Base-by-base conservation (phyloP, 371 early-diverging fungal species). In the Rhizopus arrhizus region DNA sequence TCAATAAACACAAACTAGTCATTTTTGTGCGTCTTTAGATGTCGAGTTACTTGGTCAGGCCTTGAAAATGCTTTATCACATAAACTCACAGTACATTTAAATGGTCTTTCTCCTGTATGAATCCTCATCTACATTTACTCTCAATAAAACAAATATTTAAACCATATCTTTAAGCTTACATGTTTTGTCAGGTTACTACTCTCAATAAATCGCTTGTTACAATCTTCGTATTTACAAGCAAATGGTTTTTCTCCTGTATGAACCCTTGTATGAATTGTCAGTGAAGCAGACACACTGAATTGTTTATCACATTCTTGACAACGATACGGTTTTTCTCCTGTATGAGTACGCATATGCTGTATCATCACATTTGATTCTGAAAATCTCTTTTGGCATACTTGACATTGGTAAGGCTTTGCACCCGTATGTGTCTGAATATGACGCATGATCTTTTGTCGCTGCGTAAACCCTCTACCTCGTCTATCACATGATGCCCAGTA, bases 401-500 rank as follows among this genome's bases (percentile, higher is more conserved):
- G 77, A 65, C 96, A 95, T 58, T 87, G 83, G 58, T 86, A 94
- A 1, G 95, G 95, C 68, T 91, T 92, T 61, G 90, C 90, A 9
- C 93, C 93, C 8, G 88, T 88, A 72, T 91, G 94, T 29, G 91
- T 91, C 65, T 91, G 92, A 28, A 94, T 85, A 64, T 94, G 94
- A 34, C 94, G 74, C 84, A 94, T 89, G 32, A 91, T 84, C 65
- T 93, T 93, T 65, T 91, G 91, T 29, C 91, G 75, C 65, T 91
- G 92, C 0, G 73, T 77, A 64, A 93, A 91, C 2, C 80, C 82
- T 40, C 82, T 82, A 0, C 91, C 90, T 56, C 73, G 64, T 9
- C 91, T 72, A 12, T 84, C 81, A 63, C 96, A 95, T 16, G 72
- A 74, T 10, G 77, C 64, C 96, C 96, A 95, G 48, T 75, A 68